Percentiles rank a stretch among this genome's conserved stretches.
phyloP scores from a whole-genome alignment of 768 basidiomycete genomes.

The Strobilomyces echinocephalus region DNA sequence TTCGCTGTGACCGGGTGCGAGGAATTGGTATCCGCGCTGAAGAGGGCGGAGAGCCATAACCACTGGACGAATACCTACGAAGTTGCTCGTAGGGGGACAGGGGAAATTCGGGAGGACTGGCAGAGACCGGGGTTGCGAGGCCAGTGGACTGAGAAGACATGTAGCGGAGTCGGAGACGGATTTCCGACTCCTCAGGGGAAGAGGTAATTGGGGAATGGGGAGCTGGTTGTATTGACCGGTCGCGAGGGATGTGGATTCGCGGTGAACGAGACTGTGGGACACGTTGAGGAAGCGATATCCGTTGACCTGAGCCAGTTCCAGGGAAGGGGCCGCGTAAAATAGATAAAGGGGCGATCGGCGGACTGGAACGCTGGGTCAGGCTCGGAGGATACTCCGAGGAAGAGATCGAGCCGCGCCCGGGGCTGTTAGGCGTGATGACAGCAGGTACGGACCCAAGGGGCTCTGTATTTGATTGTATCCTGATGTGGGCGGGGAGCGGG shows the following conservation, averaged over 20 bases:
- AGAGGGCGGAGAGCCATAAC: neutral
- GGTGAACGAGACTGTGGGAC: neutral
- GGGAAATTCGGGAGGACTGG: slow-evolving; percentile 1
- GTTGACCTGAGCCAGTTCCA: neutral
- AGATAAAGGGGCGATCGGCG: neutral
- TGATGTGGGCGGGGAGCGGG: slow-evolving; percentile 17
- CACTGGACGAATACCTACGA: neutral
- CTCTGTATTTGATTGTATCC: neutral
- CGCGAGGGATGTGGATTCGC: slow-evolving; percentile 15
- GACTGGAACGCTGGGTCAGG: neutral
- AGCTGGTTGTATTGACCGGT: neutral
- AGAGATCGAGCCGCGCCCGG: neutral
- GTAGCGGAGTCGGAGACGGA: slow-evolving; percentile 2
- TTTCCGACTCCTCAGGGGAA: slow-evolving; percentile 17
- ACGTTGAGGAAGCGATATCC: slow-evolving; percentile 4
- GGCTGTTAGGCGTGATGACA: neutral
- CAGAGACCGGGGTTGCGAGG: slow-evolving; percentile 5
- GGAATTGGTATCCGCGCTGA: neutral
- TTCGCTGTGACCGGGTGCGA: slow-evolving; percentile 2
- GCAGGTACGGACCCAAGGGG: neutral
- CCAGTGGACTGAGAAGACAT: slow-evolving; percentile 3
- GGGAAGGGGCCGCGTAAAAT: neutral
- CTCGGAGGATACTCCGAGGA: neutral
- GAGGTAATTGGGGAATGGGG: slow-evolving; percentile 12
- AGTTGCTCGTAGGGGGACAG: neutral